Evolutionary conservation across 306 rosid species (phyloP), one percentile per base, ranked within the genome.

Genomic region (Senna tora): DNA sequence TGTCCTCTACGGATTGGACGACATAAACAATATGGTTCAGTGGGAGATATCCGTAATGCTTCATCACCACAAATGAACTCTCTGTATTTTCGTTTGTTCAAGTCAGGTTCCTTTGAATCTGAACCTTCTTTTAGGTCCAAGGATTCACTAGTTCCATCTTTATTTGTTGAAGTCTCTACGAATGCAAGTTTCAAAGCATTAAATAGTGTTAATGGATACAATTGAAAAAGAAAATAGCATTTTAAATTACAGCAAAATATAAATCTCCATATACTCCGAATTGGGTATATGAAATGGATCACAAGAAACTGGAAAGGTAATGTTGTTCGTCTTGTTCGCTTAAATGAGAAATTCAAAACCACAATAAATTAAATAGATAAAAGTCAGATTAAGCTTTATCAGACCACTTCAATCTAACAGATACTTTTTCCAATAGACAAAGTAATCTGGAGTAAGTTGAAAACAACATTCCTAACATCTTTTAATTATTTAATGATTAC

Each of bases 1-100:
- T 94, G 98, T 67, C 98, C 96, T 77, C 98, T 82, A 72, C 97
- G 95, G 70, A 94, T 87, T 73, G 98, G 98, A 47, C 96, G 98
- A 12, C 77, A 82, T 80, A 94, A 76, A 64, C 91, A 89, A 77
- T 91, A 94, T 2, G 91, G 91, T n/a, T 87, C 91, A 19, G 71
- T 28, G 11, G 93, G 91, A 45, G 93, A 82, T 85, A 89, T 84
- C 83, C 87, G 85, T 61, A 89, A 79, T 51, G 97, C 91, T 81
- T 94, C 99, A 82, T 91, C 99, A 7, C 97, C 99, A 42, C 84
- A 87, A 70, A 94, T 86, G 74, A 85, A 84, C 72, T 85, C 72
- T 70, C 75, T 89, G 75, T 79, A 81, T 64, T 82, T 89, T 22
- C 11, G 76, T 57, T 80, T 30, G 59, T 79, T 81, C 12, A 75